Evolutionary conservation across 768 basidiomycete genomes (phyloP).

Genomic region (Dictyophora rubrovolvata): DNA sequence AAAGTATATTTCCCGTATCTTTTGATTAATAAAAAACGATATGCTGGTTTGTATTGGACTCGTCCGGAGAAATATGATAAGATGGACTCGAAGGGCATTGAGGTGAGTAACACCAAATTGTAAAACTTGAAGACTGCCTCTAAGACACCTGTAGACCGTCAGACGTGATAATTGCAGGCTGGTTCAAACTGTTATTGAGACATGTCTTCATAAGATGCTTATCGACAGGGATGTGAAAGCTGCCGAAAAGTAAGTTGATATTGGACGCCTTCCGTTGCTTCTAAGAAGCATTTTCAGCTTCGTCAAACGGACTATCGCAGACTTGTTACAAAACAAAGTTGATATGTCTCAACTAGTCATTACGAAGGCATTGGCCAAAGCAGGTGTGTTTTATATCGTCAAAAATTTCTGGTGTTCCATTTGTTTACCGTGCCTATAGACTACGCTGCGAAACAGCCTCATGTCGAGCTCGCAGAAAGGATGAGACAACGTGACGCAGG

Average conservation of each 20-base stretch:
- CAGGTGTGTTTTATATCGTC: conserved; percentile 34
- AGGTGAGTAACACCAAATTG: conserved; percentile 41
- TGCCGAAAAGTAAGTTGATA: conserved; percentile 73
- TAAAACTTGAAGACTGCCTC: not conserved
- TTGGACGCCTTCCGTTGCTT: conserved; percentile 1
- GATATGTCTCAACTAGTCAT: conserved; percentile 99
- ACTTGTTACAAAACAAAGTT: conserved; percentile 90
- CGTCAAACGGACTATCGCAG: conserved; percentile 86
- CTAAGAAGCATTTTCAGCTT: conserved; percentile 42
- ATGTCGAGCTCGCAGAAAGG: conserved; percentile 88
- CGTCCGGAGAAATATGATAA: conserved; percentile 92
- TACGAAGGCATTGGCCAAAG: conserved; percentile 91
- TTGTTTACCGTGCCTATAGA: conserved; percentile 34
- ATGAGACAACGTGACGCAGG: conserved; percentile 97
- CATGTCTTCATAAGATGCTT: conserved; percentile 95
- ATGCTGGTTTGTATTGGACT: conserved; percentile 98
- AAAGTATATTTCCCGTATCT: conserved; percentile 98
- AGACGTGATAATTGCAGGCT: conserved; percentile 98
- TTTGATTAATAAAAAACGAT: conserved; percentile 97
- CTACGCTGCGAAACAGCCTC: conserved; percentile 91
- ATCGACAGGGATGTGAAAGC: conserved; percentile 91
- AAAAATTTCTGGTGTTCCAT: not conserved
- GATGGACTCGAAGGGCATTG: conserved; percentile 99
- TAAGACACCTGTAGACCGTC: conserved; percentile 62
- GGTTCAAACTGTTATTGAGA: conserved; percentile 96